A percentile compares a stretch with the other conserved stretches of the same genome.
Evolutionary conservation across 169 alveolate genomes (phyloP).

Genomic region (Plasmodium vinckei): DNA sequence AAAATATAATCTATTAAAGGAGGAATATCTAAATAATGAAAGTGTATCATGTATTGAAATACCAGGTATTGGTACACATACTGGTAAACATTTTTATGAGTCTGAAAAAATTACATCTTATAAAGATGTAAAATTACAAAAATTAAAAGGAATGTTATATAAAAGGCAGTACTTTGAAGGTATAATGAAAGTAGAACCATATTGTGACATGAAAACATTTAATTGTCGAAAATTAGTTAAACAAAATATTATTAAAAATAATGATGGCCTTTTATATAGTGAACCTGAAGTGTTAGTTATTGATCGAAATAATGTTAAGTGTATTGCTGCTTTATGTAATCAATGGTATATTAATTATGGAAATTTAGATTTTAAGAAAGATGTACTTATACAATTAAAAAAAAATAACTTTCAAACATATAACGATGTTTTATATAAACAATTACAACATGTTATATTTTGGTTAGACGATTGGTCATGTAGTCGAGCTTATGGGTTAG

Average conservation of each 20-base stretch:
- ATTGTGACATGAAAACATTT: slow-evolving; percentile 91
- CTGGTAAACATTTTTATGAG: slow-evolving; percentile 87
- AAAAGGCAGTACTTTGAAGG: slow-evolving; percentile 98
- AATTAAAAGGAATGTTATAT: slow-evolving; percentile 96
- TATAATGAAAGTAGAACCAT: slow-evolving; percentile 93
- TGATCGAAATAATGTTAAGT: slow-evolving; percentile 96
- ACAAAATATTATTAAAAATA: slow-evolving; percentile 81
- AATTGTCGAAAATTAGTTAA: slow-evolving; percentile 86
- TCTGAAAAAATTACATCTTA: slow-evolving; percentile 90
- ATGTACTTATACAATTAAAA: slow-evolving; percentile 92
- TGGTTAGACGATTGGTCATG: slow-evolving; percentile 97
- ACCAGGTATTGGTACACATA: slow-evolving; percentile 89
- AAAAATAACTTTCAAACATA: slow-evolving; percentile 83
- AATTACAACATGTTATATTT: slow-evolving; percentile 90
- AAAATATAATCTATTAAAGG: slow-evolving; percentile 80
- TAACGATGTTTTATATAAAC: slow-evolving; percentile 88
- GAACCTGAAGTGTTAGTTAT: slow-evolving; percentile 98
- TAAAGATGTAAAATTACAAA: slow-evolving; percentile 94
- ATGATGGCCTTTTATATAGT: slow-evolving; percentile 90
- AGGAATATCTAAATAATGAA: slow-evolving; percentile 88
- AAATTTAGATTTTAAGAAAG: slow-evolving; percentile 95
- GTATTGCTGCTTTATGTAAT: slow-evolving; percentile 96
- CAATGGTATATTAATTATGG: slow-evolving; percentile 99
- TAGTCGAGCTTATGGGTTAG: slow-evolving; percentile 98
- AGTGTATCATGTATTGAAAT: slow-evolving; percentile 93